Base-by-base conservation (phyloP, 2,329 filamentous ascomycete species). In the Penicillium sp. region DNA sequence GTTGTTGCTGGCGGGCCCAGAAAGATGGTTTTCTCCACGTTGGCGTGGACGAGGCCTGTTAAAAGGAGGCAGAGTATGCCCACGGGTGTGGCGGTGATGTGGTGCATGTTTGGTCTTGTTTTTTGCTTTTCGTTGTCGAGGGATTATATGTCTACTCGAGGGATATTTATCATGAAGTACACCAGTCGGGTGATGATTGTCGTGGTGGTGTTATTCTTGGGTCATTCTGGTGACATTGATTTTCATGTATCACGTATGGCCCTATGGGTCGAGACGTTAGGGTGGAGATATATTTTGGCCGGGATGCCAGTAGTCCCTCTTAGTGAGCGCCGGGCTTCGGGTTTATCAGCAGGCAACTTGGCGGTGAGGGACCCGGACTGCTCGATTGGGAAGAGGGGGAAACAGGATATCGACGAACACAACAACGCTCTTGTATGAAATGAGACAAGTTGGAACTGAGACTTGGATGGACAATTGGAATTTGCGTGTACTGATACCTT, bases 1-100 rank as follows among this genome's bases (percentile, higher is more conserved):
- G 81, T 76, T 70, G 86, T 76, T 35, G 82, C 76, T 35, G 79
- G 73, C 11, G 93, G 93, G 25, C 86, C 92, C 38, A 89, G 81
- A 80, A 99, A 98, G 71, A 98, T 92, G 68, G 86, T 83, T 79
- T 99, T 99, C 76, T 98, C 95, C 58, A 90, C 89, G 76, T 99
- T 98, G 75, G 90, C 92, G 25, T 58, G 40, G 6, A 55, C 62
- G 33, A 66, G 51, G 49, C 57, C 35, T 22, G 63, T 35, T 25
- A 68, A 52, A 35, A 74, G 52, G 4, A 62, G 43, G 30, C 70
- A 45, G 14, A 72, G 35, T 8, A 66, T 38, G 33, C 59, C 61
- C 33, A 48, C 53, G 11, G 60, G 16, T 13, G 51, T 46, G 61
- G 55, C 48, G 49, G 57, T 40, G 43, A 33, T 22, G 11, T 10